These are phyloP conservation scores for Anisogramma anomala DNA, from an alignment of 2,329 filamentous ascomycete species.

Conservation along the genomic window DNA sequence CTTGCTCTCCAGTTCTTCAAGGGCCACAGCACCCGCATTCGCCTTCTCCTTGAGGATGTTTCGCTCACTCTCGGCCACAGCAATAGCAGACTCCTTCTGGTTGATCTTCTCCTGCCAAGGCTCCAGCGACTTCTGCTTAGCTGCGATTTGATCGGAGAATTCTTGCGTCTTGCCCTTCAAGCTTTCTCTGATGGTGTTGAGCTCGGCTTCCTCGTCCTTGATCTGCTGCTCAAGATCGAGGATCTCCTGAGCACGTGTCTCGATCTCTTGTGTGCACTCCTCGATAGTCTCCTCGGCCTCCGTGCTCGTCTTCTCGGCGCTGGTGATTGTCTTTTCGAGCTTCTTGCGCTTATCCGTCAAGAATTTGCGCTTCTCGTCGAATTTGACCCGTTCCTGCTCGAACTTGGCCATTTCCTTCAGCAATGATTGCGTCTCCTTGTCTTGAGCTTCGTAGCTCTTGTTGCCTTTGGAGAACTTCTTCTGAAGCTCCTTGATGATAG, in stretches of 20 bases:
- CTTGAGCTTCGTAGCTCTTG: slow-evolving; percentile 71
- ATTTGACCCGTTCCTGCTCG: slow-evolving; percentile 93
- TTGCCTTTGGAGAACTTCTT: slow-evolving; percentile 71
- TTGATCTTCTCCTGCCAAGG: slow-evolving; percentile 97
- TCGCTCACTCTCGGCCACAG: slow-evolving; percentile 88
- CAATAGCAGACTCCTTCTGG: slow-evolving; percentile 86
- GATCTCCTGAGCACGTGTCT: slow-evolving; percentile 64
- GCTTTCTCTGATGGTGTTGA: slow-evolving; percentile 70
- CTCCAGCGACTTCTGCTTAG: slow-evolving; percentile 86
- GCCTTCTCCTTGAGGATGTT: slow-evolving; percentile 83
- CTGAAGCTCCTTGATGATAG: slow-evolving; percentile 80
- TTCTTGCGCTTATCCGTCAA: slow-evolving; percentile 85
- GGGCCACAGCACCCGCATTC: slow-evolving; percentile 71
- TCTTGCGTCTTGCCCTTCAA: slow-evolving; percentile 93
- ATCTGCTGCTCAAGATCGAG: slow-evolving; percentile 64
- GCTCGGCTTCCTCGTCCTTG: slow-evolving; percentile 67
- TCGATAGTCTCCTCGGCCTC: slow-evolving; percentile 70
- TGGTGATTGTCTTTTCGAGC: slow-evolving; percentile 74
- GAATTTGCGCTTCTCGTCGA: slow-evolving; percentile 96
- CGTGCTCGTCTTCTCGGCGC: slow-evolving; percentile 59
- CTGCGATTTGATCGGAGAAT: slow-evolving; percentile 83
- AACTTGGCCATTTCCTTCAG: slow-evolving; percentile 83
- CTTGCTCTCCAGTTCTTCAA: slow-evolving; percentile 74
- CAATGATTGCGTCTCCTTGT: slow-evolving; percentile 68
- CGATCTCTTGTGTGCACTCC: slow-evolving; percentile 67